phyloP scores from a whole-genome alignment of 768 basidiomycete species.

The Rhodotorula kratochvilovae region DNA sequence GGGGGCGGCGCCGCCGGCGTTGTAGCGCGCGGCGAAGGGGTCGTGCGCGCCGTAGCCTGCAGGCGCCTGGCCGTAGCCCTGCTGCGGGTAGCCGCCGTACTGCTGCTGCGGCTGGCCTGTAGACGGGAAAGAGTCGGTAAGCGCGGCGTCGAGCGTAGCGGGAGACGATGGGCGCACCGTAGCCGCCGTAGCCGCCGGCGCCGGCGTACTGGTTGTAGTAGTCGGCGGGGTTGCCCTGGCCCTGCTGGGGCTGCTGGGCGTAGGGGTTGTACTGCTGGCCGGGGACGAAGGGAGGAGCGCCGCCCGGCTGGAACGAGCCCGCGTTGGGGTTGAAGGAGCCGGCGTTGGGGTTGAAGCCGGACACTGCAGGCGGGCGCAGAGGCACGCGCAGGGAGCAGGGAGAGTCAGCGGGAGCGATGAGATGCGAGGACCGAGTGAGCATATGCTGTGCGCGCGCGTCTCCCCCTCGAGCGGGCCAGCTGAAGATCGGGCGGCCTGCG shows the following conservation, averaged over 20 bases:
- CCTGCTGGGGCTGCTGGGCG: slow-evolving; percentile 43
- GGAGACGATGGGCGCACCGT: slow-evolving; percentile 17
- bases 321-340: slow-evolving; percentile 41
- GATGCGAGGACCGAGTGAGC: background rate
- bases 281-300: slow-evolving; percentile 45
- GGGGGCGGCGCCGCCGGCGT: slow-evolving; percentile 38
- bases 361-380: background rate
- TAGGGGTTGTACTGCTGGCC: slow-evolving; percentile 47
- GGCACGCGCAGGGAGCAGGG: background rate
- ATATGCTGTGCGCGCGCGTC: too few species aligned
- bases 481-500: too few species aligned
- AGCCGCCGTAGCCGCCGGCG: slow-evolving; percentile 27
- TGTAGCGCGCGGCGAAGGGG: slow-evolving; percentile 43
- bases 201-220: slow-evolving; percentile 35
- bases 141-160: background rate
- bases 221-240: slow-evolving; percentile 32
- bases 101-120: background rate
- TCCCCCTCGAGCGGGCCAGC: too few species aligned
- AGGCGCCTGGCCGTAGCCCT: slow-evolving; percentile 39
- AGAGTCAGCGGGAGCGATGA: background rate
- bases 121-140: background rate
- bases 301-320: slow-evolving; percentile 32
- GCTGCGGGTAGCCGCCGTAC: background rate
- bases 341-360: slow-evolving; percentile 42
- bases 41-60: slow-evolving; percentile 43